phyloP scores from a whole-genome alignment of 257 asterid species.

The Mentha longifolia region DNA sequence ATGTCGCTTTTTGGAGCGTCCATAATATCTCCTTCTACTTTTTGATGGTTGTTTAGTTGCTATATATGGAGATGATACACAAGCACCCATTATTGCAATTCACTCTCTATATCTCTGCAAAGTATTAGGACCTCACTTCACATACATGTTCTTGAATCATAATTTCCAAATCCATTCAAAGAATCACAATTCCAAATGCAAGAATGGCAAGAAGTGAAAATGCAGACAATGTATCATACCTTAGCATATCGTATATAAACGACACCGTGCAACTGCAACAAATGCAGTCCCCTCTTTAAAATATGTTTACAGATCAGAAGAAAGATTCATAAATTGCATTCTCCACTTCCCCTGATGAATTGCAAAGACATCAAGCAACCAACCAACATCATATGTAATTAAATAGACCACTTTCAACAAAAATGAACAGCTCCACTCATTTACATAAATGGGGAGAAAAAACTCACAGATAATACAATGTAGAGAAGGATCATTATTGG shows the following conservation, averaged over 20 bases:
- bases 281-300: slow-evolving; percentile 7
- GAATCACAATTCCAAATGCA: neutral
- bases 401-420: neutral
- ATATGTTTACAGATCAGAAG: slow-evolving; percentile 23
- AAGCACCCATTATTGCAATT: slow-evolving; percentile 66
- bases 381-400: too few species aligned
- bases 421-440: too few species aligned
- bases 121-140: neutral
- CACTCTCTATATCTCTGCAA: slow-evolving; percentile 34
- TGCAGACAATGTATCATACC: slow-evolving; percentile 6
- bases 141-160: slow-evolving; percentile 10
- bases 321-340: slow-evolving; percentile 28
- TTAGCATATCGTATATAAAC: slow-evolving; percentile 23
- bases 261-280: slow-evolving; percentile 12
- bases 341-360: slow-evolving; percentile 39
- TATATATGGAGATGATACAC: slow-evolving; percentile 61
- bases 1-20: slow-evolving; percentile 48
- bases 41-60: slow-evolving; percentile 42
- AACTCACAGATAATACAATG: too few species aligned
- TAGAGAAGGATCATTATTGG: neutral
- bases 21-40: slow-evolving; percentile 39
- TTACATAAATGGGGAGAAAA: too few species aligned
- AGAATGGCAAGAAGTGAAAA: neutral
- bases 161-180: neutral
- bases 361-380: slow-evolving; percentile 21